phyloP scores from a whole-genome alignment of 202 grass and related monocot genomes.

The Digitaria exilis region DNA sequence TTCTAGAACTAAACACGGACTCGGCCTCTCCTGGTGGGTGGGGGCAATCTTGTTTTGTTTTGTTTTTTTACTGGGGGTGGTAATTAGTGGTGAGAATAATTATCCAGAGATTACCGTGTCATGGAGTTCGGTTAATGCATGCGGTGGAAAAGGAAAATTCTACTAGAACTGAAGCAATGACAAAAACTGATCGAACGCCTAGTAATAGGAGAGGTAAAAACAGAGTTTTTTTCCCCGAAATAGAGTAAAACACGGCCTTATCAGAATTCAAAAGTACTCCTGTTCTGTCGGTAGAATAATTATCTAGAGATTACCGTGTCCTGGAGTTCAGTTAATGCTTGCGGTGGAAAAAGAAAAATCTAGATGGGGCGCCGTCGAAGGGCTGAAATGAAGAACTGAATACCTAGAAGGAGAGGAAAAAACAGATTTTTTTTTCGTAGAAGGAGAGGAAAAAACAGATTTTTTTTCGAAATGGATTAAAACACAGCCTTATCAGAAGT shows the following conservation, averaged over 20 bases:
- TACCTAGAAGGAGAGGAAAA: neutral
- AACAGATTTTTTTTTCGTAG: neutral
- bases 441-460: neutral
- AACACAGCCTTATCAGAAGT: neutral
- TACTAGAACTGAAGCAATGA: too few species aligned
- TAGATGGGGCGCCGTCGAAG: neutral
- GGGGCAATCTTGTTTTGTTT: neutral
- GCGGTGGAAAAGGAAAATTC: neutral
- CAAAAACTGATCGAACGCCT: too few species aligned
- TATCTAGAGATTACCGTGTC: neutral
- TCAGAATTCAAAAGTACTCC: too few species aligned
- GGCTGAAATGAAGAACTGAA: neutral
- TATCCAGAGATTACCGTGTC: neutral
- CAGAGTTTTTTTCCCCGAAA: too few species aligned
- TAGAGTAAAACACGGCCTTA: too few species aligned
- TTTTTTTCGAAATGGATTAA: neutral
- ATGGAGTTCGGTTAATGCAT: neutral
- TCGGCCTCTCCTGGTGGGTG: conserved; percentile 23
- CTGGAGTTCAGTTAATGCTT: neutral
- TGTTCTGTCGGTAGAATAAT: too few species aligned
- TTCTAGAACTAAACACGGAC: too few species aligned
- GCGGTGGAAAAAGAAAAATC: neutral
- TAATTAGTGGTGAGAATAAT: neutral
- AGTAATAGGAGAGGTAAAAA: too few species aligned
- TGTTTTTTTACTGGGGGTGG: neutral